Base-by-base conservation (phyloP, 78 protist genomes). In the Speleostelium caveatum region DNA sequence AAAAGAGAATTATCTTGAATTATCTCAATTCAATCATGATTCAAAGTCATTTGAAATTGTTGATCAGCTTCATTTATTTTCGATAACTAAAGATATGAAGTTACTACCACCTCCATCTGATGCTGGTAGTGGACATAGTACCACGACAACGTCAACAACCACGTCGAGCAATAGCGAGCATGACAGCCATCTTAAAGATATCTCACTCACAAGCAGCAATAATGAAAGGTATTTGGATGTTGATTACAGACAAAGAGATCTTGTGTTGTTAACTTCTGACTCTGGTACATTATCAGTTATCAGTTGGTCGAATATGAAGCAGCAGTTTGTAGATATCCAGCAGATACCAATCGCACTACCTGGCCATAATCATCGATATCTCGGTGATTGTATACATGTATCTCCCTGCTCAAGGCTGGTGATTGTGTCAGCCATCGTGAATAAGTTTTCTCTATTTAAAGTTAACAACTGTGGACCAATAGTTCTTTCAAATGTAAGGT, bases 241-340 rank as follows among this genome's bases (percentile, higher is more conserved):
- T 17, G 30, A 69, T 51, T 83, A 45, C 36, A 67, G 63, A 49
- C 19, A 67, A 22, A 53, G 63, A 41, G 91, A 83, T 69, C n/a
- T 83, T 3, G 0, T 83, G 22, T 22, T 69, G 1, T 2, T 83
- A 24, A 83, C 91, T 16, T 83, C 91, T 14, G 91, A 83, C 58
- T 83, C 91, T 24, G 77, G 91, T 22, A 56, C 56, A 49, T 42
- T 83, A 30, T 83, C 91, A 65, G 42, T 83, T 19, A 42, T 83
- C 30, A 41, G 74, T 19, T 83, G 91, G 91, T 83, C 91, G 38
- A 71, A 83, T 38, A 30, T 55, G 14, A 41, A 60, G 30, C 42
- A 69, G 17, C 91, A 83, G 60, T 69, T 83, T 24, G 8, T 83
- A 24, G 10, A 56, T 1, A 56, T 83, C 22, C 91, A 83, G 42